Conservation (phyloP, 164 flowering plant genomes). For the Macadamia integrifolia region DNA sequence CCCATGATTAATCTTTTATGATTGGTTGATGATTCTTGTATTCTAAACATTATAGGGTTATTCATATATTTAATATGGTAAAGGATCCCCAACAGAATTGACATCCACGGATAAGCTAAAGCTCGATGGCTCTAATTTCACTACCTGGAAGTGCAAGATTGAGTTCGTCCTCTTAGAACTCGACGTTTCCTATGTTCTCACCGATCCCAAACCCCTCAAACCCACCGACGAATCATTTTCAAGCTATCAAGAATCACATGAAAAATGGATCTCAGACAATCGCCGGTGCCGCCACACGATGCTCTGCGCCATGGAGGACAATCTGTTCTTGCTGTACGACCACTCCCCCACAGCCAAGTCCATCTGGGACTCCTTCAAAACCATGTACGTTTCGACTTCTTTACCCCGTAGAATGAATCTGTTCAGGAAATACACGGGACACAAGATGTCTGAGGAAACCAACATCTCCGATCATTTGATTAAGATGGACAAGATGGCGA, state of each 20-base stretch:
- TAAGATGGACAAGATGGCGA: neutral
- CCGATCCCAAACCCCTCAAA: slow-evolving; percentile 11
- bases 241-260: neutral
- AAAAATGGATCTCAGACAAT: slow-evolving; percentile 12
- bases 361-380: slow-evolving; percentile 8
- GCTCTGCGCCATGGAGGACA: slow-evolving; percentile 9
- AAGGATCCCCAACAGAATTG: neutral
- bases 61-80: too few species aligned
- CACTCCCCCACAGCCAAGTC: slow-evolving; percentile 2
- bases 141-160: slow-evolving; percentile 10
- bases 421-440: neutral
- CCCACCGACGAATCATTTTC: neutral
- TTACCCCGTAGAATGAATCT: neutral
- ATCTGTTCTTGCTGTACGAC: neutral
- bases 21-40: too few species aligned
- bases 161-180: slow-evolving; percentile 4
- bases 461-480: neutral
- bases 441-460: slow-evolving; percentile 12
- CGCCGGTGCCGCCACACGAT: neutral
- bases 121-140: slow-evolving; percentile 3
- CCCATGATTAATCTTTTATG: too few species aligned
- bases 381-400: neutral
- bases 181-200: slow-evolving; percentile 13
- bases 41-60: too few species aligned
- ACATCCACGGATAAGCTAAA: slow-evolving; percentile 7